Conservation (phyloP, 148 eudicot species). For the Diospyros lotus region DNA sequence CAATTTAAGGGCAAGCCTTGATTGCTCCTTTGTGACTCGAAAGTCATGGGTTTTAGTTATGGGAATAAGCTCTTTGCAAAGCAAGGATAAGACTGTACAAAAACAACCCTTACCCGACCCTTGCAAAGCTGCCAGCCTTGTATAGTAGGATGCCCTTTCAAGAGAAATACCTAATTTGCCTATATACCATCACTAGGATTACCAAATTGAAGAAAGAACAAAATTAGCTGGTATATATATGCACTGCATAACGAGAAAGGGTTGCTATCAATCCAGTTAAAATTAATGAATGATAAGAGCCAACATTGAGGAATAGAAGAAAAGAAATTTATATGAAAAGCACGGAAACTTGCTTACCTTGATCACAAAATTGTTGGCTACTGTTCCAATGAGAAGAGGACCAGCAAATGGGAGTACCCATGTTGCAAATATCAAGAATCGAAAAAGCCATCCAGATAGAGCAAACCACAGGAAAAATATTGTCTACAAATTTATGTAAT, state of each 20-base stretch:
- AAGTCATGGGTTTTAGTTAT: too few species aligned
- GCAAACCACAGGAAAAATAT: constrained; percentile 93
- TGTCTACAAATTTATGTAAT: constrained; percentile 44
- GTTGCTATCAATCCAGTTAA: not conserved
- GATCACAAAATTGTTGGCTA: constrained; percentile 74
- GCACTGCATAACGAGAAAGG: not conserved
- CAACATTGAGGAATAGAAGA: not conserved
- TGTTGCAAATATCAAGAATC: constrained; percentile 63
- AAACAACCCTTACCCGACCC: too few species aligned
- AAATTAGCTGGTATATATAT: not conserved
- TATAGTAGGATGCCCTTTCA: too few species aligned
- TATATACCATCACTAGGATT: not conserved
- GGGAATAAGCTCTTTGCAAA: too few species aligned
- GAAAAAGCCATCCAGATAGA: constrained; percentile 92
- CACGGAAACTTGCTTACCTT: constrained; percentile 46
- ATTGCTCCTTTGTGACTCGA: too few species aligned
- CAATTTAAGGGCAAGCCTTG: too few species aligned
- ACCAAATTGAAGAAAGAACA: not conserved
- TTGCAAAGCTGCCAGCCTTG: too few species aligned
- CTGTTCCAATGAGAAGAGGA: constrained; percentile 66
- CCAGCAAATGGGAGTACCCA: constrained; percentile 93
- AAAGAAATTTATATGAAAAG: not conserved
- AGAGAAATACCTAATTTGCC: too few species aligned
- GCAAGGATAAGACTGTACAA: too few species aligned
- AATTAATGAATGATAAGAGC: constrained; percentile 2